These are phyloP conservation scores for Vigna mungo DNA, from an alignment of 306 rosid species.

Conservation along the genomic window DNA sequence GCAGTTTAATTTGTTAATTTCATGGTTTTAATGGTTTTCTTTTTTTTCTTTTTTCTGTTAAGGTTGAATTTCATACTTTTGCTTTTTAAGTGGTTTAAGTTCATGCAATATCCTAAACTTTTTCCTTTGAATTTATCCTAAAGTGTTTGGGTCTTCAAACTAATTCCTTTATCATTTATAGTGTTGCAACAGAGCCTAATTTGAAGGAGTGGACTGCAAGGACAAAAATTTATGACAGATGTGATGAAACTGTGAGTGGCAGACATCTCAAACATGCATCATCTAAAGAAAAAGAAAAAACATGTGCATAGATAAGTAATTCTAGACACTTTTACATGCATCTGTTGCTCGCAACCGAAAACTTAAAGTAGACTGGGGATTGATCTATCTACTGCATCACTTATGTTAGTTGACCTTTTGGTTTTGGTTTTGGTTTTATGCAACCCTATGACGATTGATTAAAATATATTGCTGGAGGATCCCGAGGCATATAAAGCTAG, in stretches of 20 bases:
- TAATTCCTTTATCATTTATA: constrained; percentile 47
- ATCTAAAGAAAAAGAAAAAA: constrained; percentile 1
- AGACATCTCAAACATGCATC: constrained; percentile 35
- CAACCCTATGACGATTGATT: constrained; percentile 30
- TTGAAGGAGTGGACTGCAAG: constrained; percentile 75
- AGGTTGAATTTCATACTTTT: constrained; percentile 31
- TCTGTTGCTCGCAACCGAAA: constrained; percentile 68
- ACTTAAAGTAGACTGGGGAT: constrained; percentile 77
- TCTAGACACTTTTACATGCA: constrained; percentile 71
- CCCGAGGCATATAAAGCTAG: constrained; percentile 66
- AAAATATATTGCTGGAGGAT: constrained; percentile 56
- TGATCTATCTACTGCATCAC: constrained; percentile 24
- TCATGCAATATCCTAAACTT: constrained; percentile 39
- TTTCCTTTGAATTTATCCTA: constrained; percentile 41
- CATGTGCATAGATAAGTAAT: constrained; percentile 16
- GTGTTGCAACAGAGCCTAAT: constrained; percentile 63
- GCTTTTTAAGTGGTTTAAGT: constrained; percentile 22
- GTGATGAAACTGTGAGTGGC: constrained; percentile 62
- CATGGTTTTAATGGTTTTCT: not conserved
- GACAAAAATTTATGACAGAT: constrained; percentile 62
- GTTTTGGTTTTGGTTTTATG: constrained; percentile 35
- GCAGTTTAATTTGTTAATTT: constrained; percentile 21
- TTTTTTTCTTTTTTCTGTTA: not conserved
- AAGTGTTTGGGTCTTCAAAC: constrained; percentile 12
- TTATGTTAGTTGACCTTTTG: constrained; percentile 17